Evolutionary conservation across 495 filamentous ascomycete genomes (phyloP), one percentile per base, ranked within the genome.

Genomic region (Penicillium egyptiacum): DNA sequence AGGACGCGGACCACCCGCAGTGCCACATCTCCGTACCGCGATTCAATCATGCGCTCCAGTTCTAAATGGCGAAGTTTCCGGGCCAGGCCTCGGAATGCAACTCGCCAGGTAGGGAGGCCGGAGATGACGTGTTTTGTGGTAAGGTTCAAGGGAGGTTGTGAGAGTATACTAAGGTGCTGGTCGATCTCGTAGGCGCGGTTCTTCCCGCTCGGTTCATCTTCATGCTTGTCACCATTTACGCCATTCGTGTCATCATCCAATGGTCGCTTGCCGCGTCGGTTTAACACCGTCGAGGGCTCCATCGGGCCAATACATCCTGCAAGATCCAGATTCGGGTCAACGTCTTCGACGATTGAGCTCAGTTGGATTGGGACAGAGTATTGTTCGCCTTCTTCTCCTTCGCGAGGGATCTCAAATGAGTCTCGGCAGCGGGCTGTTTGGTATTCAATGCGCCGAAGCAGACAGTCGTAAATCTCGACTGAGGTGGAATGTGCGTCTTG

Each of bases 1-100:
- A 98, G 82, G 39, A 98, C 88, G 25, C 89, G 87, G 44, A 90
- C 77, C 5, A 98, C 79, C 5, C 92, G 89, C 4, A 88, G 77
- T 4, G 90, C 91, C 46, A 85, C 77, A 17, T 81, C 78, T n/a
- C 89, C 92, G 51, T 88, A 92, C 7, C 85, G 82, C 14, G 88
- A 81, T 45, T 86, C 81, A 43, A 97, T 84, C 23, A 89, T 86
- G 26, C 82, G 82, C 61, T 96, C 89, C 9, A 98, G 72, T 68
- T 96, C 89, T 17, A 81, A 62, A 57, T 89, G 84, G 45, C 86
- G 84, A 39, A 97, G 72, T 52, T 81, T 75, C 23, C 82, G 79
- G 26, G 87, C 79, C 0, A 98, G 75, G 4, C 80, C 79, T 22
- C 80, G 81, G 64, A 92, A 96, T 61, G 92, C 82, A 20, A 98